Conservation (phyloP, 176 grass and related monocot species). For the Pharus latifolius region DNA sequence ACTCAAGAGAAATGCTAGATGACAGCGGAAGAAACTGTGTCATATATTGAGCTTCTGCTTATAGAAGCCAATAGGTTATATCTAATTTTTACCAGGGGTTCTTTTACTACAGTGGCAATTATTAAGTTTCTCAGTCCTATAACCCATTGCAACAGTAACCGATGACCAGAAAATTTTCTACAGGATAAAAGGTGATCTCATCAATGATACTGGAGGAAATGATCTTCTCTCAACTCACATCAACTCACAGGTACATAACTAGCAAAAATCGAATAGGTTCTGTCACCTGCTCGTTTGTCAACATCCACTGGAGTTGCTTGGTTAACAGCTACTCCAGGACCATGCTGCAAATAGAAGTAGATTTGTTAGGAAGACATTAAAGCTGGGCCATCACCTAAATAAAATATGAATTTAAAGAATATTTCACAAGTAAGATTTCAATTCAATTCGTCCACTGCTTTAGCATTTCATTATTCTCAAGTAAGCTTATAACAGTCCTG, state of each 20-base stretch:
- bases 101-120: neutral
- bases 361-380: neutral
- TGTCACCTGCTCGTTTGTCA: constrained; percentile 43
- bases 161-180: neutral
- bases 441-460: too few relatives aligned
- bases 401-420: neutral
- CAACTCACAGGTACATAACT: neutral
- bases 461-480: too few relatives aligned
- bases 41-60: neutral
- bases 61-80: constrained; percentile 2
- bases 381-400: neutral
- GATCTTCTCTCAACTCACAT: neutral
- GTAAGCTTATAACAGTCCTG: neutral
- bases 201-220: neutral
- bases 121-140: neutral
- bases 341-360: constrained; percentile 25
- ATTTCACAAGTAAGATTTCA: neutral
- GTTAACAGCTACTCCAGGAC: constrained; percentile 41
- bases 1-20: neutral
- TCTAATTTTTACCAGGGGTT: neutral
- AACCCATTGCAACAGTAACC: neutral
- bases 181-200: neutral
- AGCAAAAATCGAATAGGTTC: neutral
- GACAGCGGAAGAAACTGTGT: neutral
- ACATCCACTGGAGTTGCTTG: constrained; percentile 34